Evolutionary conservation across 495 filamentous ascomycete genomes (phyloP), one percentile per base, ranked within the genome.

Genomic region (Hyaloscypha finlandica): DNA sequence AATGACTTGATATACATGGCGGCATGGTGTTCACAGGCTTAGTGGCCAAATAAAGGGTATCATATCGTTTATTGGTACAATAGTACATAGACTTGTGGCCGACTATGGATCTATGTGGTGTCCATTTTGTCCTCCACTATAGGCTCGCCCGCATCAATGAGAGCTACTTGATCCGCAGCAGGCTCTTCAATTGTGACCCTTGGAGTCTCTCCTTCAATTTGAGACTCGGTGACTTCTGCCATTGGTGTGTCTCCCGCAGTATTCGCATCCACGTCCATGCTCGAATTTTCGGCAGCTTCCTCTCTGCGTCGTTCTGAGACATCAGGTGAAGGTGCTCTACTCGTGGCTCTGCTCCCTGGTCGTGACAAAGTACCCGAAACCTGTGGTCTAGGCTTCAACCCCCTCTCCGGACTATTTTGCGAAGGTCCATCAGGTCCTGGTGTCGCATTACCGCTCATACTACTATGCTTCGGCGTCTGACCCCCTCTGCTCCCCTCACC

Each of bases 41-140:
- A 20, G 59, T 6, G 25, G 29, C 64, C 58, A 71, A 64, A 65
- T 68, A 31, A 33, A 69, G 74, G 74, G 73, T 76, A 77, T 77
- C 73, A 66, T 68, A 52, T 63, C 63, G 31, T 67, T 69, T 48
- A 70, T 67, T 65, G 57, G 63, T 68, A 70, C 61, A 69, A 64
- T 57, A 61, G 51, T 65, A 62, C 64, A 74, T 64, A 57, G 39
- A 53, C 45, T 39, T 61, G 9, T 58, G 9, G 53, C 52, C 45
- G 22, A 39, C 51, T 32, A 66, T 32, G 32, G 31, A 56, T 25
- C 65, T 66, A 69, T 54, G 88, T 86, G 29, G 80, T 89, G 75
- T 94, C 91, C 91, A 93, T 93, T 65, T 80, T 83, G 71, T 92
- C 89, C 4, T 76, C 80, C 61, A 29, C 35, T 8, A 25, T n/a